Conservation (phyloP, 2,329 filamentous ascomycete genomes). For the Colletotrichum euphorbiae region DNA sequence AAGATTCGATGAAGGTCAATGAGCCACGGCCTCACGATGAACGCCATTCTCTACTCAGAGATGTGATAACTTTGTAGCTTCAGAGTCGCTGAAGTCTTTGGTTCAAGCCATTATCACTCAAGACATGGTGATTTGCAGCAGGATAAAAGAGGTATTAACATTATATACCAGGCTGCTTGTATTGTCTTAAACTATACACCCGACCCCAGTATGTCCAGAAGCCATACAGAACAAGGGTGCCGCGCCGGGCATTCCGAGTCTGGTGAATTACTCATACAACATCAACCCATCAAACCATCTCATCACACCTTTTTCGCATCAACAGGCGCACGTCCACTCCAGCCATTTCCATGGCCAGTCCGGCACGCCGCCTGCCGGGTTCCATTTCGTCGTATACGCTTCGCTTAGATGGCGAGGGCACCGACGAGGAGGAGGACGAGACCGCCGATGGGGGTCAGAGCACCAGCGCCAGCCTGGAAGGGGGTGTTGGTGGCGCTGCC, state of each 20-base stretch:
- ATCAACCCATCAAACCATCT: conserved; percentile 16
- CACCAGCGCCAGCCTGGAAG: conserved; percentile 36
- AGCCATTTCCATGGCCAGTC: not conserved
- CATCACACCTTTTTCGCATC: conserved; percentile 4
- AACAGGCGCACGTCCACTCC: not conserved
- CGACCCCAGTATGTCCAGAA: conserved; percentile 4
- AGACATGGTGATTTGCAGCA: not conserved
- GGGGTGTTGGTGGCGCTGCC: conserved; percentile 23
- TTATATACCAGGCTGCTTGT: conserved; percentile 20
- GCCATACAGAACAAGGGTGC: conserved; percentile 5
- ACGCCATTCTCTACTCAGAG: not conserved
- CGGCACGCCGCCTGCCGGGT: not conserved
- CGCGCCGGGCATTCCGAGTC: not conserved
- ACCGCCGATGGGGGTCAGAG: conserved; percentile 33
- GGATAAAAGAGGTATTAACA: conserved; percentile 7
- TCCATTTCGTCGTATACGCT: not conserved
- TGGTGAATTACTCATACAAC: conserved; percentile 8
- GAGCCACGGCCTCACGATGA: not conserved
- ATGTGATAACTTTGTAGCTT: too few species aligned
- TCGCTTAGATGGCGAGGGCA: conserved; percentile 38
- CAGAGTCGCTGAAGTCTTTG: too few species aligned
- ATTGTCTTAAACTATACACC: conserved; percentile 10
- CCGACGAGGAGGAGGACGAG: conserved; percentile 37
- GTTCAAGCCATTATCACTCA: not conserved
- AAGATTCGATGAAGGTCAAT: not conserved